Conservation (phyloP, 2,329 filamentous ascomycete genomes). For the Fusarium graminum region DNA sequence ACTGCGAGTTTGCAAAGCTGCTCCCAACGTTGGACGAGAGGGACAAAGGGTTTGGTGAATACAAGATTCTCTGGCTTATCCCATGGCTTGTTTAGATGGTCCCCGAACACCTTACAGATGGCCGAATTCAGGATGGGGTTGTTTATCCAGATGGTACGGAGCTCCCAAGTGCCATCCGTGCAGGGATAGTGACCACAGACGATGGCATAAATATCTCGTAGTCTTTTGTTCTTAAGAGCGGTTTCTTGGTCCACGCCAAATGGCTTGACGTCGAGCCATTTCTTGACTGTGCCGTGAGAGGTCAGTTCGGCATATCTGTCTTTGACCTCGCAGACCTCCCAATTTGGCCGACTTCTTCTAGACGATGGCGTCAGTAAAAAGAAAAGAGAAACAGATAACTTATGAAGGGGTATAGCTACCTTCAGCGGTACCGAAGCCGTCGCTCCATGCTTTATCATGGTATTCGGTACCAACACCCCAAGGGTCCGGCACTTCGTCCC, state of each 20-base stretch:
- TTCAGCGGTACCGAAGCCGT: background rate
- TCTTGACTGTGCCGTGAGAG: rapidly evolving
- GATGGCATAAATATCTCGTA: background rate
- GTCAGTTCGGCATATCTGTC: background rate
- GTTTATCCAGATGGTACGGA: conserved; percentile 14
- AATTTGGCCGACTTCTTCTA: background rate
- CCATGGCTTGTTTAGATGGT: background rate
- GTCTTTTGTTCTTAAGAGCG: background rate
- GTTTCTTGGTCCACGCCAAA: background rate
- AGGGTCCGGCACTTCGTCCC: background rate
- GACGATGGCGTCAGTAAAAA: background rate
- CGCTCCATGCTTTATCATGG: background rate
- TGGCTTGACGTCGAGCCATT: conserved; percentile 2
- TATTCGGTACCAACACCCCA: background rate
- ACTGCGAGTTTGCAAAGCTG: background rate
- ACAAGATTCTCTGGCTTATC: background rate
- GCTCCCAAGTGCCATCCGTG: background rate
- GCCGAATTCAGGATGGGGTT: background rate
- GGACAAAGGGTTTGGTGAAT: conserved; percentile 1
- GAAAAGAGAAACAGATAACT: no score
- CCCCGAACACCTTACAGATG: background rate
- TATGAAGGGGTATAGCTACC: background rate
- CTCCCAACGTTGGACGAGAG: conserved; percentile 15
- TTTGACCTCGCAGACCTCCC: background rate
- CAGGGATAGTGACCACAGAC: background rate